A percentile compares a stretch with the other conserved stretches of the same genome.
phyloP scores from a whole-genome alignment of 2,329 filamentous ascomycete species.

The Pseudogymnoascus pannorum region DNA sequence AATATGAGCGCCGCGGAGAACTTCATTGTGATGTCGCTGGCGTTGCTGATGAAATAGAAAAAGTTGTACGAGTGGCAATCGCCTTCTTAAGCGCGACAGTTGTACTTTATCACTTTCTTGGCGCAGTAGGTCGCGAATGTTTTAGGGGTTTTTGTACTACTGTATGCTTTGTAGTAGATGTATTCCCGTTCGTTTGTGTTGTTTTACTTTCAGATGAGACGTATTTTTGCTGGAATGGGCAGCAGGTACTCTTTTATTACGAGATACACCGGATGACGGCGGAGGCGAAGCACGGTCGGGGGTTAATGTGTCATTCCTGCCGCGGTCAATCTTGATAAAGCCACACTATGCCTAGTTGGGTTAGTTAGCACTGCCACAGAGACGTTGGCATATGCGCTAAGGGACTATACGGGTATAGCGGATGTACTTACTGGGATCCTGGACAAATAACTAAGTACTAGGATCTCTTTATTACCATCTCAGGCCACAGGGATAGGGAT shows the following conservation, averaged over 20 bases:
- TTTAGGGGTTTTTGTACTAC: neutral
- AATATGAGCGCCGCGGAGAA: slow-evolving; percentile 4
- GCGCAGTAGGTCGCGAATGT: neutral
- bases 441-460: too few species aligned
- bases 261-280: neutral
- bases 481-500: too few species aligned
- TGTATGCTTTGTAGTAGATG: neutral
- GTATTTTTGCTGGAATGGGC: neutral
- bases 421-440: too few species aligned
- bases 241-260: neutral
- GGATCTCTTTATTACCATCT: too few species aligned
- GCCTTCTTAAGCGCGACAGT: neutral
- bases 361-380: neutral
- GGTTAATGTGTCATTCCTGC: neutral
- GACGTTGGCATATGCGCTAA: neutral
- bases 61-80: neutral
- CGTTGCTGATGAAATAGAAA: neutral
- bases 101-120: too few species aligned
- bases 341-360: neutral
- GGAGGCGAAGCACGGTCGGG: neutral
- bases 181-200: neutral
- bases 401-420: neutral
- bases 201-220: slow-evolving; percentile 2
- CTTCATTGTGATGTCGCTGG: neutral
- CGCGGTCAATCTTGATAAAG: neutral